Percentiles rank a stretch among this genome's conserved stretches.
These are phyloP conservation scores for Andrographis paniculata DNA, from an alignment of 305 asterid species.

Conservation along the genomic window DNA sequence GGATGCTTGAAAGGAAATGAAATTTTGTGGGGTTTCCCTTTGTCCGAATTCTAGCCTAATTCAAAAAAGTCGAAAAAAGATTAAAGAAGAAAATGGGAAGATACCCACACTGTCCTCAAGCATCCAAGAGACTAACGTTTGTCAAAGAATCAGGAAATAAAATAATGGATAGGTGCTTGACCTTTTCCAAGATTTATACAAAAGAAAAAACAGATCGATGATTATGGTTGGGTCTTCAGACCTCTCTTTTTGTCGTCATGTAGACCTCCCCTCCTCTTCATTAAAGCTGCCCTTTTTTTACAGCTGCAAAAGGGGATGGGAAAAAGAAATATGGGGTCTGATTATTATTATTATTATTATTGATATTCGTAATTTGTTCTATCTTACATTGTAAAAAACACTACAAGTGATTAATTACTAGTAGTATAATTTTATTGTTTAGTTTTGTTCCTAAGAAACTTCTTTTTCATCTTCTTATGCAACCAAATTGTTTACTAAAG, in stretches of 20 bases:
- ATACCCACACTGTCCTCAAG: conserved; percentile 59
- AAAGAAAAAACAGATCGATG: conserved; percentile 27
- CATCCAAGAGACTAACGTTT: conserved; percentile 52
- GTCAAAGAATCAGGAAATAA: conserved; percentile 53
- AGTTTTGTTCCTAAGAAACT: conserved; percentile 34
- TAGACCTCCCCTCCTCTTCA: conserved; percentile 26
- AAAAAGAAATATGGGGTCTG: not conserved
- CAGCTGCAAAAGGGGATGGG: conserved; percentile 4
- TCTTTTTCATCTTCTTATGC: conserved; percentile 64
- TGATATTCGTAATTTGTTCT: too few species aligned
- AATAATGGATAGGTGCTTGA: conserved; percentile 20
- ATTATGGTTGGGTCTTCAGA: conserved; percentile 18
- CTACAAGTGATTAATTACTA: too few species aligned
- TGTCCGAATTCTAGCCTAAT: conserved; percentile 27
- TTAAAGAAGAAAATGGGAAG: conserved; percentile 8
- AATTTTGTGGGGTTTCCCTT: conserved; percentile 49
- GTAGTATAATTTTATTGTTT: too few species aligned
- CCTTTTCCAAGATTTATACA: conserved; percentile 40
- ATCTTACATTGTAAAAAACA: too few species aligned
- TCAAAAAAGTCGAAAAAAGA: conserved; percentile 2
- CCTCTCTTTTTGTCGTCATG: conserved; percentile 47
- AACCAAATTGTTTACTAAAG: conserved; percentile 16
- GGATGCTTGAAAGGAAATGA: conserved; percentile 64
- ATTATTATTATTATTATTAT: not conserved
- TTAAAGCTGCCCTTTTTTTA: conserved; percentile 24